Evolutionary conservation across 495 filamentous ascomycete species (phyloP), one percentile per base, ranked within the genome.

Genomic region (Xylaria palmicola): DNA sequence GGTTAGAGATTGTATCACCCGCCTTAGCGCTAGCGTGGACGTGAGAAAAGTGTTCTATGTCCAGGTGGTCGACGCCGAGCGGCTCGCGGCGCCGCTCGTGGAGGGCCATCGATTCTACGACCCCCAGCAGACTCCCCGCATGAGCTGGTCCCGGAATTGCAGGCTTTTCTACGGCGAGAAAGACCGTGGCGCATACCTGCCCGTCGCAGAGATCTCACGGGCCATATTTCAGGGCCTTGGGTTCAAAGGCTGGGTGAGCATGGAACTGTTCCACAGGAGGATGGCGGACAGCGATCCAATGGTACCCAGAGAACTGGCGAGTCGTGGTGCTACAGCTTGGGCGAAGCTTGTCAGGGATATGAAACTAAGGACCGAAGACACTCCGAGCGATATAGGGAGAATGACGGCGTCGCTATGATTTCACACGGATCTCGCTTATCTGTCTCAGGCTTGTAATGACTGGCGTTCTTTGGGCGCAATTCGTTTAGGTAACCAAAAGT

Each of bases 111-210:
- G 80, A 13, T 92, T 85, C 72, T 81, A 89, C 69, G 75, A 85
- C 7, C 62, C 79, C 0, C 82, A 77, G 7, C 88, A 92, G 72
- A 85, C 85, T 49, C 70, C 79, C 3, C 76, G 88, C 19, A 93
- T 93, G 91, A 88, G 81, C 68, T 95, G 91, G 91, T 88, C 85
- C 24, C 78, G 90, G 10, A 93, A 92, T 66, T 88, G 87, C 59
- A 74, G 90, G 26, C 68, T 93, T 9, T 93, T 93, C 65, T 86
- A 89, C 59, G 88, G 87, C 44, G 90, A 93, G 69, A 77, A 84
- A 69, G 80, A 85, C 2, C 72, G 79, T 0, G 90, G 90, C 6
- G 91, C 84, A 0, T 93, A 93, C 66, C 73, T 95, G 9, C 90
- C 90, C 4, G 68, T 92, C 22, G 62, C 81, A 53, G 81, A 88